Conservation (phyloP, 805 yeast species). For the Wickerhamiella kurtzmanii region DNA sequence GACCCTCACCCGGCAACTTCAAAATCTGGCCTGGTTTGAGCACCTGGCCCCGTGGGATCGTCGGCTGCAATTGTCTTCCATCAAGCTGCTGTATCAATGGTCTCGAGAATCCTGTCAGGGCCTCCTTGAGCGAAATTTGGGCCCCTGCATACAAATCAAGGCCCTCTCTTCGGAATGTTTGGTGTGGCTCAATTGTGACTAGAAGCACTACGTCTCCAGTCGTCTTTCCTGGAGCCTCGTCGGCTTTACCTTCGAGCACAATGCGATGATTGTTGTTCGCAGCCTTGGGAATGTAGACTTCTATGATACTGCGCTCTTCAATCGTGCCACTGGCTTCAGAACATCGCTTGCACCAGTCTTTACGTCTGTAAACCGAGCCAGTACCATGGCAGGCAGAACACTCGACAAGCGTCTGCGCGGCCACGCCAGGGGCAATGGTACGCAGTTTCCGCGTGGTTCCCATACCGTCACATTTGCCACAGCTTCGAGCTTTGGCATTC, state of each 20-base stretch:
- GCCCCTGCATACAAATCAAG: constrained; percentile 51
- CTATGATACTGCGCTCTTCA: constrained; percentile 58
- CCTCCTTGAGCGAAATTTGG: constrained; percentile 57
- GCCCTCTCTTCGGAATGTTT: constrained; percentile 40
- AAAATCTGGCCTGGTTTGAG: constrained; percentile 16
- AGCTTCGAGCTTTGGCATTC: constrained; percentile 40
- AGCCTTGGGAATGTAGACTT: constrained; percentile 67
- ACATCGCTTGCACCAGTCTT: constrained; percentile 71
- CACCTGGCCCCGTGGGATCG: constrained; percentile 67
- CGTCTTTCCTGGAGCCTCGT: constrained; percentile 52
- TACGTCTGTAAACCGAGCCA: constrained; percentile 46
- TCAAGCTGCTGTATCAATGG: constrained; percentile 62
- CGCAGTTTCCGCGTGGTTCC: constrained; percentile 50
- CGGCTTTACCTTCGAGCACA: constrained; percentile 55
- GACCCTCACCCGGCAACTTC: constrained; percentile 16
- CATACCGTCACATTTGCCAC: constrained; percentile 58
- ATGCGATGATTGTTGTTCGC: constrained; percentile 48
- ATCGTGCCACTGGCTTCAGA: constrained; percentile 41
- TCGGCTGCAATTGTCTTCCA: constrained; percentile 53
- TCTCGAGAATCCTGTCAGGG: constrained; percentile 67
- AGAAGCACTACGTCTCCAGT: constrained; percentile 70
- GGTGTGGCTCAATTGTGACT: constrained; percentile 38
- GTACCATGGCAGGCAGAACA: constrained; percentile 62
- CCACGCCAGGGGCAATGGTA: constrained; percentile 62
- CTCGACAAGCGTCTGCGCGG: constrained; percentile 43